phyloP scores from a whole-genome alignment of 2,329 filamentous ascomycete genomes.

The Xylariaceae sp. region DNA sequence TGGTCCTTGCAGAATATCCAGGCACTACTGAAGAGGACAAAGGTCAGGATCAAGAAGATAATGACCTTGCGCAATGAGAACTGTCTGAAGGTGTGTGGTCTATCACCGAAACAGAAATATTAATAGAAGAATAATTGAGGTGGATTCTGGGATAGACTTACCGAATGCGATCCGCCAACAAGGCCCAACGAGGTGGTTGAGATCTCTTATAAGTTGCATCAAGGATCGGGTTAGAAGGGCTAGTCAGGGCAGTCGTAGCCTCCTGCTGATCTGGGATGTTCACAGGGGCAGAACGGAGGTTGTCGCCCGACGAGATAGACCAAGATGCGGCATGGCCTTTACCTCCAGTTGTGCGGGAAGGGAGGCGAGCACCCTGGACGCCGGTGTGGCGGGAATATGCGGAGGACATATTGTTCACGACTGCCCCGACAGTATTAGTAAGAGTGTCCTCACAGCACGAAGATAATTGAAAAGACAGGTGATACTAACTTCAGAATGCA shows the following conservation, averaged over 20 bases:
- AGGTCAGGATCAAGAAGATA: conserved; percentile 21
- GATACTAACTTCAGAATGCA: neutral
- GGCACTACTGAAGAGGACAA: conserved; percentile 25
- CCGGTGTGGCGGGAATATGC: conserved; percentile 10
- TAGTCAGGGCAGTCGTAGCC: conserved; percentile 9
- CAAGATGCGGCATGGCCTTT: conserved; percentile 9
- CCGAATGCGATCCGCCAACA: conserved; percentile 29
- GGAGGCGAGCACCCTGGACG: conserved; percentile 1
- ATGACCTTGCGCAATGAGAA: conserved; percentile 29
- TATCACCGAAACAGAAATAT: conserved; percentile 27
- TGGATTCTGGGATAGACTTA: conserved; percentile 16
- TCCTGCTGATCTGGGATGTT: conserved; percentile 10
- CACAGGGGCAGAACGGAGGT: conserved; percentile 12
- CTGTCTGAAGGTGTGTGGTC: conserved; percentile 24
- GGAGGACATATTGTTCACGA: conserved; percentile 6
- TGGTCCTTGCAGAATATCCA: conserved; percentile 28
- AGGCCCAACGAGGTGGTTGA: conserved; percentile 18
- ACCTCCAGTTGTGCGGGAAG: neutral
- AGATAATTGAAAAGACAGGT: neutral
- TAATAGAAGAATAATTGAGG: conserved; percentile 24
- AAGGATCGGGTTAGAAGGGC: conserved; percentile 15
- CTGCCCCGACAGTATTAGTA: neutral
- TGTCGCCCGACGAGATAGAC: conserved; percentile 28
- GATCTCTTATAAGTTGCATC: conserved; percentile 19
- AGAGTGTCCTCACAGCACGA: neutral